phyloP scores from a whole-genome alignment of 441 rosid genomes.

The Raphanus hybrid region DNA sequence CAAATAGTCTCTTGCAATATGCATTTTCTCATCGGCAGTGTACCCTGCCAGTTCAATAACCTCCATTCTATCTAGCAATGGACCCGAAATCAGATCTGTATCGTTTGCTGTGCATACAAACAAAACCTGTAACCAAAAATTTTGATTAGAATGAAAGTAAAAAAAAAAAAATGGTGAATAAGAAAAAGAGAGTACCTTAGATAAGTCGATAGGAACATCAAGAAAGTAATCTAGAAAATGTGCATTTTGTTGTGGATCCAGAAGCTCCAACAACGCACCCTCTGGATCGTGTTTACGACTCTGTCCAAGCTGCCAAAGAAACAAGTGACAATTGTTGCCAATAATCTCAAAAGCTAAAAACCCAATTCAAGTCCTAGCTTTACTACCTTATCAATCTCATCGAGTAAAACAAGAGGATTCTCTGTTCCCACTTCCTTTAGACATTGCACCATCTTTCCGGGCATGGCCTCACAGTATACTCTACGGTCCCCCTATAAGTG shows the following conservation, averaged over 20 bases:
- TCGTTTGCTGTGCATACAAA: not conserved
- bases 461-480: not conserved
- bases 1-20: not conserved
- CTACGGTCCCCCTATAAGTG: not conserved
- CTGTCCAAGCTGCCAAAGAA: not conserved
- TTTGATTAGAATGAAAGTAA: not conserved
- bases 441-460: constrained; percentile 1
- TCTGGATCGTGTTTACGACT: not conserved
- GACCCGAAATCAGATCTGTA: not conserved
- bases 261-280: constrained; percentile 1
- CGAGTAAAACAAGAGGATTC: constrained; percentile 1
- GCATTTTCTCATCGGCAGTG: not conserved
- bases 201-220: constrained; percentile 2
- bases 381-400: constrained; percentile 1
- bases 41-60: not conserved
- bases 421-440: not conserved
- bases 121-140: not conserved
- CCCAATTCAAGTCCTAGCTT: not conserved
- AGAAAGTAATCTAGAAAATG: not conserved
- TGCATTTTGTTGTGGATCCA: not conserved
- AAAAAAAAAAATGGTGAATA: not conserved
- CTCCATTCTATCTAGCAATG: not conserved
- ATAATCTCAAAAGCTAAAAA: not conserved
- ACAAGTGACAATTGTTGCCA: not conserved
- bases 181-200: not conserved